These are phyloP conservation scores for Avena atlantica DNA, from an alignment of 176 grass and related monocot species.

Conservation along the genomic window DNA sequence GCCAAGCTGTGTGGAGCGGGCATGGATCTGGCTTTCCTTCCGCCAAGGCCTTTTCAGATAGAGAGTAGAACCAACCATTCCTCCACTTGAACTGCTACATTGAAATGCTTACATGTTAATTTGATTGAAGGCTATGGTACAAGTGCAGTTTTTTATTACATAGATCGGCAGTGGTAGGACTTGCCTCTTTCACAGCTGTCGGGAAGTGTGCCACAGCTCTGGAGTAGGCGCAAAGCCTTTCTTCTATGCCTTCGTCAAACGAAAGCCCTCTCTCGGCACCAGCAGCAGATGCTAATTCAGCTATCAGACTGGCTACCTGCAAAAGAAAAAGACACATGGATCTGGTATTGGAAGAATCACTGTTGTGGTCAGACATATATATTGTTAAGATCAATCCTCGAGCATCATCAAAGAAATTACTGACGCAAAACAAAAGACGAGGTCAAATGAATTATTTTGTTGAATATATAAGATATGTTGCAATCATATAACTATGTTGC, in stretches of 20 bases:
- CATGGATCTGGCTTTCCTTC: constrained; percentile 78
- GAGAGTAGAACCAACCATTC: constrained; percentile 92
- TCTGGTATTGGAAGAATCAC: not conserved
- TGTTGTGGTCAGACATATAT: not conserved
- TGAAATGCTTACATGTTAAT: constrained; percentile 11
- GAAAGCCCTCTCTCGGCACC: constrained; percentile 62
- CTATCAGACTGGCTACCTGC: constrained; percentile 78
- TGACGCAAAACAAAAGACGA: not conserved
- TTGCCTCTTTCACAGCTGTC: constrained; percentile 94
- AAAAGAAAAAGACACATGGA: constrained; percentile 19
- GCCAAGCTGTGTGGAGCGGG: constrained; percentile 92
- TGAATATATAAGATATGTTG: not conserved
- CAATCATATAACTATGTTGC: not conserved
- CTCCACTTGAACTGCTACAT: constrained; percentile 91
- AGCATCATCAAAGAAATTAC: not conserved
- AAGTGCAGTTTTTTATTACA: not conserved
- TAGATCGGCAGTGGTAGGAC: not conserved
- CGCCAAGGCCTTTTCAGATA: constrained; percentile 73
- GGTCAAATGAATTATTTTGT: not conserved
- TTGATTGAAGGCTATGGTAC: not conserved
- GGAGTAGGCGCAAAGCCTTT: constrained; percentile 80
- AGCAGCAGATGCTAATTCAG: constrained; percentile 70
- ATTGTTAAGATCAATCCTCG: not conserved
- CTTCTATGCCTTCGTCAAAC: constrained; percentile 78
- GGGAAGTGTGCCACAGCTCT: constrained; percentile 92